These are phyloP conservation scores for Pichia sp. DNA, from an alignment of 1,139 yeast species.

Conservation along the genomic window DNA sequence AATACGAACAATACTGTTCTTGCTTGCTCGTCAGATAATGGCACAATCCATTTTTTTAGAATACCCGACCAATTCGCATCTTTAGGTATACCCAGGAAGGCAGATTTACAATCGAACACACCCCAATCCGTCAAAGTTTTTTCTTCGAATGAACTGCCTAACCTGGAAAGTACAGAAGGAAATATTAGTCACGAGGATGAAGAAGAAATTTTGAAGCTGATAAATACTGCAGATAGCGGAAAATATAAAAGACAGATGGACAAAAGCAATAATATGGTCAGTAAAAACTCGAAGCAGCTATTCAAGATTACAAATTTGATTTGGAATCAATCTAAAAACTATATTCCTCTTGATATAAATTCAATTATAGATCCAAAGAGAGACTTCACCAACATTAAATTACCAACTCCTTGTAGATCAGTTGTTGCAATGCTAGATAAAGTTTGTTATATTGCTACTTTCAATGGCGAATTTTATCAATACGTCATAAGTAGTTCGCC, in stretches of 20 bases:
- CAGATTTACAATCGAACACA: neutral
- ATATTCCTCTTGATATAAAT: constrained; percentile 24
- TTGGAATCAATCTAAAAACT: constrained; percentile 19
- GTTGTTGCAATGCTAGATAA: constrained; percentile 18
- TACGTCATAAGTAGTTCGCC: neutral
- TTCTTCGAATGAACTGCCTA: too few species aligned
- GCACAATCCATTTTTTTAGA: constrained; percentile 59
- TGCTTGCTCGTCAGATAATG: constrained; percentile 63
- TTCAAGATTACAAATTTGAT: neutral
- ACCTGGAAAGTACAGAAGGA: too few species aligned
- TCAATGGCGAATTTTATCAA: constrained; percentile 9
- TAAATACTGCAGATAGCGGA: too few species aligned
- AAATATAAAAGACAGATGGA: neutral
- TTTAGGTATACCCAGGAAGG: neutral
- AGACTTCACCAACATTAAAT: constrained; percentile 30
- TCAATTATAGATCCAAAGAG: constrained; percentile 32
- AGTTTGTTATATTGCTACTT: constrained; percentile 19
- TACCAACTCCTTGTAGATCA: constrained; percentile 15
- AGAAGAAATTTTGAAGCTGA: too few species aligned
- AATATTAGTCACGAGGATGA: too few species aligned
- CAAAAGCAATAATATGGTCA: neutral
- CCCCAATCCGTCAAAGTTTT: too few species aligned
- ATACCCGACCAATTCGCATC: constrained; percentile 23
- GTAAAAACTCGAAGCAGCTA: neutral
- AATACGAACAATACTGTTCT: constrained; percentile 41